Evolutionary conservation across 2,329 filamentous ascomycete species (phyloP).

Genomic region (Elsinoe ampelina): DNA sequence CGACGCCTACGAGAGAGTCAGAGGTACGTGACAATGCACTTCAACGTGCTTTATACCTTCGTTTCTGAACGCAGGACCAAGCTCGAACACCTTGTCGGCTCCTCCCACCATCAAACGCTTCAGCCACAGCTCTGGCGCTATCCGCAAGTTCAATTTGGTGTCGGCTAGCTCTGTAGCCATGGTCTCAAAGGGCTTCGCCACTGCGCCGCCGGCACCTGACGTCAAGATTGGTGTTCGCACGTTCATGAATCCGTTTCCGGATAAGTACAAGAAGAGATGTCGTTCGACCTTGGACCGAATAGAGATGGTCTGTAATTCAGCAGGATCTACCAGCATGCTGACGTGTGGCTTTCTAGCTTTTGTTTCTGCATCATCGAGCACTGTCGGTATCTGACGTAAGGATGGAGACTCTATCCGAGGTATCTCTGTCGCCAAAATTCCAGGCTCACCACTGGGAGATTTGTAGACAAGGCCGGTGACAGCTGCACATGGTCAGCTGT

Average conservation of each 20-base stretch:
- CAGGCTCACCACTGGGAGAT: slow-evolving; percentile 61
- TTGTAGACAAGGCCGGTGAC: slow-evolving; percentile 12
- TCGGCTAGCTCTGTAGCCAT: slow-evolving; percentile 65
- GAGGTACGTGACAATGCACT: neutral
- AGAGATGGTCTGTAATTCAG: slow-evolving; percentile 58
- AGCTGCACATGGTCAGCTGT: neutral
- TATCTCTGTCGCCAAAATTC: slow-evolving; percentile 57
- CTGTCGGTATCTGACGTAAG: slow-evolving; percentile 67
- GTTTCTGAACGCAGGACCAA: slow-evolving; percentile 86
- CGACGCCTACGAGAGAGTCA: slow-evolving; percentile 43
- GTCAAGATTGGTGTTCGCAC: slow-evolving; percentile 86
- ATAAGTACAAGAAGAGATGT: slow-evolving; percentile 63
- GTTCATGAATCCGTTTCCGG: slow-evolving; percentile 66
- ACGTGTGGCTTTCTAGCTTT: slow-evolving; percentile 71
- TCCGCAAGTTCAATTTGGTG: slow-evolving; percentile 65
- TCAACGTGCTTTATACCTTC: slow-evolving; percentile 50
- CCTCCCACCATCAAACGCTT: slow-evolving; percentile 87
- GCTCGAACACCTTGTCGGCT: slow-evolving; percentile 82
- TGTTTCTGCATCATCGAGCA: slow-evolving; percentile 60
- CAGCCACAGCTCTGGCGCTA: slow-evolving; percentile 90
- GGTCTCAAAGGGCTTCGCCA: slow-evolving; percentile 79
- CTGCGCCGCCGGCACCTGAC: slow-evolving; percentile 73
- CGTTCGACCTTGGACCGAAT: slow-evolving; percentile 67
- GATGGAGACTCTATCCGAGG: slow-evolving; percentile 68
- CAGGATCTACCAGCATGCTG: slow-evolving; percentile 69